These are phyloP conservation scores for Elongisporangium anandrum DNA, from an alignment of 352 stramenopile species.

Conservation along the genomic window DNA sequence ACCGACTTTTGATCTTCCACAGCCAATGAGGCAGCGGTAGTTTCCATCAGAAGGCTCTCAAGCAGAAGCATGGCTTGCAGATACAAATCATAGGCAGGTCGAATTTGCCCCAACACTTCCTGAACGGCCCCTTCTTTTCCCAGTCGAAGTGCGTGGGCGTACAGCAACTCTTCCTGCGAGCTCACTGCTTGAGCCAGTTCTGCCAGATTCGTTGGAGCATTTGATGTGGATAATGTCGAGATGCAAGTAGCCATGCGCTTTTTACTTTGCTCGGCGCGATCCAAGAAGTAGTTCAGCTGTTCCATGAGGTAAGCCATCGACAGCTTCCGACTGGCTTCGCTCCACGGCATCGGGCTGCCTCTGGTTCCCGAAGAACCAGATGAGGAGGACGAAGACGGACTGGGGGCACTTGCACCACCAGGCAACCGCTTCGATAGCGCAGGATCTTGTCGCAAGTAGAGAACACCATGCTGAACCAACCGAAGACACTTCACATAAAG, in stretches of 20 bases:
- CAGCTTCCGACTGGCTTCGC: conserved; percentile 47
- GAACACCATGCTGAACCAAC: conserved; percentile 52
- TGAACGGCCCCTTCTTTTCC: conserved; percentile 62
- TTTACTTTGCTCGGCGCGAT: conserved; percentile 65
- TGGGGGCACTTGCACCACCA: neutral
- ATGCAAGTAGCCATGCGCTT: conserved; percentile 27
- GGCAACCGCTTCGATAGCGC: conserved; percentile 11
- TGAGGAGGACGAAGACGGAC: conserved; percentile 15
- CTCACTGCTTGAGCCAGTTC: conserved; percentile 22
- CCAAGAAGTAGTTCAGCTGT: conserved; percentile 54
- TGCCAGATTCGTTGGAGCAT: conserved; percentile 3
- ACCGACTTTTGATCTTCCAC: conserved; percentile 54
- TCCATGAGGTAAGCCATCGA: conserved; percentile 58
- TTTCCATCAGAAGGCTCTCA: conserved; percentile 59
- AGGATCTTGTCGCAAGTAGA: conserved; percentile 58
- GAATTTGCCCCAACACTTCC: conserved; percentile 61
- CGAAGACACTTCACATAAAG: conserved; percentile 70
- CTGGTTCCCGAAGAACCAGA: conserved; percentile 8
- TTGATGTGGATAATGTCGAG: conserved; percentile 6
- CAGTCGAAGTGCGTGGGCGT: conserved; percentile 54
- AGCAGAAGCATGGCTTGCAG: conserved; percentile 52
- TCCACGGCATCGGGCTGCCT: conserved; percentile 18
- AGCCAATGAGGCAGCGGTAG: conserved; percentile 16
- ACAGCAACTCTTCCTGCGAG: conserved; percentile 59
- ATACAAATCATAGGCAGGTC: conserved; percentile 51